These are phyloP conservation scores for Ilyonectria destructans DNA, from an alignment of 2,329 filamentous ascomycete species.

Conservation along the genomic window DNA sequence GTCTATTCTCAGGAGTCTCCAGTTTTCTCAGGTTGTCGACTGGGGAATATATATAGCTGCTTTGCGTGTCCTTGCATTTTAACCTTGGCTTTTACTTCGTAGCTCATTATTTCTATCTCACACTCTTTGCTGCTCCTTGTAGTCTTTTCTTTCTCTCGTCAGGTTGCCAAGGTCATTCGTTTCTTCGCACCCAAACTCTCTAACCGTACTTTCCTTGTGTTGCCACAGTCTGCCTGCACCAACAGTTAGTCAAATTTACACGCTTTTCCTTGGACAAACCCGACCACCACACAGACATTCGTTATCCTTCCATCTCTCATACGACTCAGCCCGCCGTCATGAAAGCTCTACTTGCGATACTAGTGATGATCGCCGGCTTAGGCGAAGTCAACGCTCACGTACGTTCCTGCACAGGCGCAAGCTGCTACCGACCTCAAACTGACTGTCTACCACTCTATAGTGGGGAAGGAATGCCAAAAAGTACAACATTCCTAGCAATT, in stretches of 20 bases:
- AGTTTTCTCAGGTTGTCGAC: too few relatives aligned
- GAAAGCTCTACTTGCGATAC: conserved; percentile 66
- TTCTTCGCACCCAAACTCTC: conserved; percentile 62
- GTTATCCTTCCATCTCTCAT: conserved; percentile 43
- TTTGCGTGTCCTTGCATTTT: conserved; percentile 43
- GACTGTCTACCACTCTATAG: conserved; percentile 20
- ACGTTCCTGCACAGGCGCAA: conserved; percentile 39
- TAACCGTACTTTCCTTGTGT: conserved; percentile 50
- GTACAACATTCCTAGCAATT: conserved; percentile 81
- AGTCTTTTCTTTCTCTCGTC: conserved; percentile 45
- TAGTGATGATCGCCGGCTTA: conserved; percentile 68
- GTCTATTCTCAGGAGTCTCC: too few relatives aligned
- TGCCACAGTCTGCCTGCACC: conserved; percentile 25
- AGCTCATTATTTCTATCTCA: conserved; percentile 47
- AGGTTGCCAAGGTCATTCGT: conserved; percentile 70
- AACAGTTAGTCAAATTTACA: too few relatives aligned
- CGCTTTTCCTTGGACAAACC: too few relatives aligned
- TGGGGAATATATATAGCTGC: conserved; percentile 48
- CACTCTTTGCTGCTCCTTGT: conserved; percentile 48
- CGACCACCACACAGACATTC: conserved; percentile 10
- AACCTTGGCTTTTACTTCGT: conserved; percentile 30
- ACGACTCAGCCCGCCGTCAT: conserved; percentile 51
- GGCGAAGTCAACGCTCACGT: conserved; percentile 67
- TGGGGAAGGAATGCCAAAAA: conserved; percentile 53
- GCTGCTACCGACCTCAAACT: not conserved